phyloP scores from a whole-genome alignment of 345 rosid species.

The Pugionium cornutum region DNA sequence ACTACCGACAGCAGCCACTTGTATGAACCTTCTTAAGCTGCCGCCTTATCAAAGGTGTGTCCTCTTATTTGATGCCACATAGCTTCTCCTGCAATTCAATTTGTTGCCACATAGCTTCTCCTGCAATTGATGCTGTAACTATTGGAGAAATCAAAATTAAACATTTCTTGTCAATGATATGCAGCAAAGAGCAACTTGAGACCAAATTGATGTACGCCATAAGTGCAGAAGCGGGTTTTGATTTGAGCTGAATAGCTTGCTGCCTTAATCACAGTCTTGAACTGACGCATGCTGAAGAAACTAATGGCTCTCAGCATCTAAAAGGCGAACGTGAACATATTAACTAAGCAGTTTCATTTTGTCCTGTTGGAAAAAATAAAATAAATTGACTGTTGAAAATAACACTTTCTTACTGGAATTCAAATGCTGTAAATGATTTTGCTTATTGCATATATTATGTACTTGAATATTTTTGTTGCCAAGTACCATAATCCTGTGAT shows the following conservation, averaged over 20 bases:
- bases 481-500: too few species aligned
- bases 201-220: constrained; percentile 84
- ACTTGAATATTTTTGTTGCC: too few species aligned
- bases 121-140: constrained; percentile 11
- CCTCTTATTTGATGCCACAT: constrained; percentile 2
- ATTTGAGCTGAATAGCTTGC: constrained; percentile 66
- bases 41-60: constrained; percentile 95
- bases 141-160: constrained; percentile 20
- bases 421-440: too few species aligned
- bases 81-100: not conserved
- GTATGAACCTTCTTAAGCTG: constrained; percentile 99
- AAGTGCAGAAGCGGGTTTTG: constrained; percentile 97
- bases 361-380: too few species aligned
- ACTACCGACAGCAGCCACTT: constrained; percentile 93
- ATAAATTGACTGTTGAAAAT: too few species aligned
- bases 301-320: too few species aligned
- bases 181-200: constrained; percentile 93
- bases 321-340: too few species aligned
- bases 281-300: too few species aligned
- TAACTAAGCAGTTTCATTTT: too few species aligned
- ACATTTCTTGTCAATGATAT: constrained; percentile 25
- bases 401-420: too few species aligned
- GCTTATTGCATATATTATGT: too few species aligned
- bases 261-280: too few species aligned
- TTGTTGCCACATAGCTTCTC: constrained; percentile 1